Conservation (phyloP, 371 early-diverging fungal species). For the Mortierella sp. region DNA sequence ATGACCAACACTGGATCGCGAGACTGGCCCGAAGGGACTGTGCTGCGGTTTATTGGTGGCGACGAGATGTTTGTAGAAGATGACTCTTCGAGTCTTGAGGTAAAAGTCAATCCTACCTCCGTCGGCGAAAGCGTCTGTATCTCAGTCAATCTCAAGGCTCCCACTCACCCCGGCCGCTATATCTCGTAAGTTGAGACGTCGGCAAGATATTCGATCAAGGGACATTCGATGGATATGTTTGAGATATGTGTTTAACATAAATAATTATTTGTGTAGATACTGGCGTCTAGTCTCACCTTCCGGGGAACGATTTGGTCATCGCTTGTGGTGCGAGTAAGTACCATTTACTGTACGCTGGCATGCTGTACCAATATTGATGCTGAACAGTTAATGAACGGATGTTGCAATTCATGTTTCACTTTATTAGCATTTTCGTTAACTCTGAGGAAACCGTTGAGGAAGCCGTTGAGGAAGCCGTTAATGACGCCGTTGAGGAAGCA, state of each 20-base stretch:
- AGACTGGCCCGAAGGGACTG: slow-evolving; percentile 75
- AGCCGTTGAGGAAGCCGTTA: slow-evolving; percentile 74
- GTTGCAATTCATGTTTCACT: too few relatives aligned
- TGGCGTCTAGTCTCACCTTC: slow-evolving; percentile 74
- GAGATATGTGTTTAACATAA: too few relatives aligned
- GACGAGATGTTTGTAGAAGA: slow-evolving; percentile 58
- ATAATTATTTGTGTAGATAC: slow-evolving; percentile 21
- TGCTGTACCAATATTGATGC: too few relatives aligned
- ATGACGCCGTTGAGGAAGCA: slow-evolving; percentile 44
- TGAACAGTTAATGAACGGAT: slow-evolving; percentile 8
- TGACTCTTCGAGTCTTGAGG: slow-evolving; percentile 47
- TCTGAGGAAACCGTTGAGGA: neutral
- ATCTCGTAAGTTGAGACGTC: slow-evolving; percentile 37
- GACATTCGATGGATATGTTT: too few relatives aligned
- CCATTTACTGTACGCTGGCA: too few relatives aligned
- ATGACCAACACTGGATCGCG: slow-evolving; percentile 71
- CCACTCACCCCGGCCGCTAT: slow-evolving; percentile 69
- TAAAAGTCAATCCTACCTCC: slow-evolving; percentile 55
- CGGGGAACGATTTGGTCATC: slow-evolving; percentile 75
- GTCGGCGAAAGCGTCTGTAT: slow-evolving; percentile 68
- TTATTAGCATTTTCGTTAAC: too few relatives aligned
- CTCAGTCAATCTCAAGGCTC: slow-evolving; percentile 75
- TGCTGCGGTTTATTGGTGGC: slow-evolving; percentile 69
- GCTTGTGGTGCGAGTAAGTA: slow-evolving; percentile 65
- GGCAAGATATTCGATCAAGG: too few relatives aligned